A percentile compares a stretch with the other conserved stretches of the same genome.
phyloP scores from a whole-genome alignment of 192 early-diverging fungal species.

The Neocallimastix lanati region DNA sequence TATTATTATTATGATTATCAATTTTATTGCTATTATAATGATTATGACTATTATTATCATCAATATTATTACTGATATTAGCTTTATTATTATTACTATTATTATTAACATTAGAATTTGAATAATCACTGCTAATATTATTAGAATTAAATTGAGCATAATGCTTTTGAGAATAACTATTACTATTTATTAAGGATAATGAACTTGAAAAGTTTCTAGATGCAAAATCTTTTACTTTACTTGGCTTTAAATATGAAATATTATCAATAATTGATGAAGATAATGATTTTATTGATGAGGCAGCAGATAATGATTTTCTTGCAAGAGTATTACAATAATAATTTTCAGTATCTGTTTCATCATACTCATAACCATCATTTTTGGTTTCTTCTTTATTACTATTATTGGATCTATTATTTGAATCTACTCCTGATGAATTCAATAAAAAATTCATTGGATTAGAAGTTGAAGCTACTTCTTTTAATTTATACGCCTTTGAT shows the following conservation, averaged over 20 bases:
- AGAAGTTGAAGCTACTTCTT: not conserved
- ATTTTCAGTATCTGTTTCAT: not conserved
- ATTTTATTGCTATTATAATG: too few relatives aligned
- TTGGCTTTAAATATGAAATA: not conserved
- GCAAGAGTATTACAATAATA: not conserved
- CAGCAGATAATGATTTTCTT: not conserved
- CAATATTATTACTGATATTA: too few relatives aligned
- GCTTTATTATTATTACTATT: too few relatives aligned
- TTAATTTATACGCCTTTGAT: not conserved
- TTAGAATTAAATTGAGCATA: too few relatives aligned
- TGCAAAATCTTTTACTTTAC: too few relatives aligned
- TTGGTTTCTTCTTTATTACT: not conserved
- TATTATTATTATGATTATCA: too few relatives aligned
- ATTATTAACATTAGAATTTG: too few relatives aligned
- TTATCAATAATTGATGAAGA: not conserved
- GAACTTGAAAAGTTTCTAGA: too few relatives aligned
- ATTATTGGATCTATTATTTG: not conserved
- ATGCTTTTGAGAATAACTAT: too few relatives aligned
- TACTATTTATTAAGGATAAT: too few relatives aligned
- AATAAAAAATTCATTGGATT: not conserved
- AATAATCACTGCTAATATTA: too few relatives aligned
- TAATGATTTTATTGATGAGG: not conserved
- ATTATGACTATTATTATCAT: too few relatives aligned
- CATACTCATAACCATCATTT: not conserved
- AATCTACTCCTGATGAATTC: not conserved